These are phyloP conservation scores for Verbascum thapsus DNA, from an alignment of 257 asterid species.

Conservation along the genomic window DNA sequence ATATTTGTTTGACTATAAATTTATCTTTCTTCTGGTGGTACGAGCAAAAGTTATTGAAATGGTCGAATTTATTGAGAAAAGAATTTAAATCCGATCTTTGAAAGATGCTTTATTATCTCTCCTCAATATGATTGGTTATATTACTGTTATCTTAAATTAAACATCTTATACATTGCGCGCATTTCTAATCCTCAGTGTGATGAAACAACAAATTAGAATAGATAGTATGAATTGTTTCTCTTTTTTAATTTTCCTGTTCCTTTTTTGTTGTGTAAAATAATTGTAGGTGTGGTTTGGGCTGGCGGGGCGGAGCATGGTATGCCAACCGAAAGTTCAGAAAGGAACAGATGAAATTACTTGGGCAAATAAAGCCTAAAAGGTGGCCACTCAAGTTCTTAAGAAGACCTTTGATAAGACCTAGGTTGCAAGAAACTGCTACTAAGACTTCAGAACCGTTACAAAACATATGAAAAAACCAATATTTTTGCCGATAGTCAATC, in stretches of 20 bases:
- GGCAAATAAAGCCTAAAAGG: conserved; percentile 61
- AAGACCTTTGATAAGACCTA: conserved; percentile 53
- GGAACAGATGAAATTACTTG: conserved; percentile 77
- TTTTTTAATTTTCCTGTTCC: conserved; percentile 1
- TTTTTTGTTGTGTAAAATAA: neutral
- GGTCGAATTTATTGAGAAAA: neutral
- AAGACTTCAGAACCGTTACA: conserved; percentile 42
- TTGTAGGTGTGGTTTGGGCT: conserved; percentile 78
- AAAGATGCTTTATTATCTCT: neutral
- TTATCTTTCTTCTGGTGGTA: too few species aligned
- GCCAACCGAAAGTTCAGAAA: conserved; percentile 52
- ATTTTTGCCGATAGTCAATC: neutral
- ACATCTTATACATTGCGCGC: too few species aligned
- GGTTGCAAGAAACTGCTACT: conserved; percentile 36
- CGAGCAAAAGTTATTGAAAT: too few species aligned
- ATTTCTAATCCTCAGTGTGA: too few species aligned
- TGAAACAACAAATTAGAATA: too few species aligned
- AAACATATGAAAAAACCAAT: conserved; percentile 24
- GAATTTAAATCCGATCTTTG: neutral
- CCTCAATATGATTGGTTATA: neutral
- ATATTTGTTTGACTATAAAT: neutral
- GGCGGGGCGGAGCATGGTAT: conserved; percentile 89
- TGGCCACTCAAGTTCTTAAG: conserved; percentile 69
- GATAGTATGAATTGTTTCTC: neutral
- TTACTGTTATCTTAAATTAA: neutral